These are phyloP conservation scores for Peniophora sp. DNA, from an alignment of 1,284 basidiomycete species.

Conservation along the genomic window DNA sequence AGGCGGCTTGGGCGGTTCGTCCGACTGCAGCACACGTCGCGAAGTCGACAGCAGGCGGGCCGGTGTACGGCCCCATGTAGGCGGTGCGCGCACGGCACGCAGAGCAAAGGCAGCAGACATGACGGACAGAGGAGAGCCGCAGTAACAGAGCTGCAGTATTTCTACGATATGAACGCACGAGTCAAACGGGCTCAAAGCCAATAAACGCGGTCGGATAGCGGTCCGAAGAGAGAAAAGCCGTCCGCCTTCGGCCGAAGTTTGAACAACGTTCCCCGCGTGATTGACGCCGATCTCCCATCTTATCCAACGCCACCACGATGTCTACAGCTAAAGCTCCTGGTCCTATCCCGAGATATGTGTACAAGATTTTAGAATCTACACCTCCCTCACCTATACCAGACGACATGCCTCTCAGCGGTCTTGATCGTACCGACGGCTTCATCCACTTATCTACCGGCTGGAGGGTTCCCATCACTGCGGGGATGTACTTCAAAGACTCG, in stretches of 20 bases:
- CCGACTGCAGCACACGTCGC: constrained; percentile 16
- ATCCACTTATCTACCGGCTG: constrained; percentile 10
- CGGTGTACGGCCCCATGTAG: constrained; percentile 4
- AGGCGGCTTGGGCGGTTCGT: constrained; percentile 39
- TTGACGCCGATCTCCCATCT: neutral
- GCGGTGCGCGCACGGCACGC: constrained; percentile 6
- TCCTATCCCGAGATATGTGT: constrained; percentile 7
- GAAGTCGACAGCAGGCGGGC: constrained; percentile 28
- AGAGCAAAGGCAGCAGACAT: neutral
- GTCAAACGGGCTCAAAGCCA: no score
- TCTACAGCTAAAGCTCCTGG: neutral
- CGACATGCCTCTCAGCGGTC: constrained; percentile 7
- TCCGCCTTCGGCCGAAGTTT: no score
- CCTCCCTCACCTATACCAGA: constrained; percentile 9
- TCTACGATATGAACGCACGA: no score
- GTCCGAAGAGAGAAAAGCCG: no score
- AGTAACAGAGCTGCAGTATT: no score
- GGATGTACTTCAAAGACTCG: constrained; percentile 4
- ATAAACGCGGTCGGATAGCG: no score
- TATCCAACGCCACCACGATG: neutral
- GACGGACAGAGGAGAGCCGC: no score
- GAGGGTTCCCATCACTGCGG: constrained; percentile 8
- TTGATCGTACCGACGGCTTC: constrained; percentile 11
- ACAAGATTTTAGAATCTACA: constrained; percentile 10
- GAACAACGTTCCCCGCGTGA: neutral